Evolutionary conservation across 768 basidiomycete genomes (phyloP), one percentile per base, ranked within the genome.

Genomic region (Megacollybia marginata): DNA sequence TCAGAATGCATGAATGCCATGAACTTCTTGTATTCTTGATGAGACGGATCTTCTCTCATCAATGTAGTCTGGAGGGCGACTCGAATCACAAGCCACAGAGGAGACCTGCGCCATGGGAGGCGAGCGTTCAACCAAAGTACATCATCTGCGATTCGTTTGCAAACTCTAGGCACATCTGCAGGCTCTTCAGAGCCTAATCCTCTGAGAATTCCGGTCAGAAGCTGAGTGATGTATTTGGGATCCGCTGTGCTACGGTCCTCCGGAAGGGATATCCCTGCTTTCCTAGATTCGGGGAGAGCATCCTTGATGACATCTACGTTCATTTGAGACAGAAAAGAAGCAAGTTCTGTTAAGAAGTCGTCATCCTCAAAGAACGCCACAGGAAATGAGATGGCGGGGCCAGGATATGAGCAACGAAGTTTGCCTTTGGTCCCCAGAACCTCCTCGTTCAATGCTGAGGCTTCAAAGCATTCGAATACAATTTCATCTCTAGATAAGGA

Each of bases 71-170:
- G n/a, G n/a, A n/a, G n/a, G n/a, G n/a, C n/a, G n/a, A n/a, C n/a
- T n/a, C n/a, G n/a, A n/a, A n/a, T n/a, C n/a, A n/a, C n/a, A n/a
- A 78, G 67, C 78, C 78, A 80, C 11, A 75, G 60, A 0, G 75
- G 60, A 9, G 75, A 74, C 20, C 78, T 65, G 23, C 79, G 62
- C 78, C 79, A 80, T 9, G 64, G 79, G 45, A 64, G 57, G 23
- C 55, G 46, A 16, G 61, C 50, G 5, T 62, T 34, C 69, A 72
- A 73, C 28, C 10, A 42, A 2, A 73, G 59, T 2, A 76, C 69
- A n/a, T 79, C 72, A 46, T 79, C 77, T 6, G 62, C 64, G 0
- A 77, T 60, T 5, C 72, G 70, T 55, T 79, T 79, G 63, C 53
- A n/a, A 48, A 44, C 20, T 11, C 43, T 10, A n/a, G 16, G 28